phyloP scores from a whole-genome alignment of 2,329 filamentous ascomycete species.

The Escovopsis sp. region DNA sequence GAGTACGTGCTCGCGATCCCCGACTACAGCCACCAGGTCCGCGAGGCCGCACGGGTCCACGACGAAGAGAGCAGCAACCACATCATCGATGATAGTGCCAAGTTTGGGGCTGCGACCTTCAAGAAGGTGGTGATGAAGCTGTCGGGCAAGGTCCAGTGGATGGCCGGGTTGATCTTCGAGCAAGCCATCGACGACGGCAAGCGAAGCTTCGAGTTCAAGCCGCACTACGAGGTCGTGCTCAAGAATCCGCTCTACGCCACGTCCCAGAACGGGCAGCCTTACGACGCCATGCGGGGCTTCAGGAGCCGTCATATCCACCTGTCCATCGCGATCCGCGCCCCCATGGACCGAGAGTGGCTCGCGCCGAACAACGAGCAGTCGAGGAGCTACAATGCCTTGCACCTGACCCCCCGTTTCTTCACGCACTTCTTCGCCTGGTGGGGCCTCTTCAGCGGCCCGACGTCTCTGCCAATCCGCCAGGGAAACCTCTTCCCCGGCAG shows the following conservation, averaged over 20 bases:
- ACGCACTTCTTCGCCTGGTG: slow-evolving; percentile 98
- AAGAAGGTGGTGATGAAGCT: slow-evolving; percentile 99
- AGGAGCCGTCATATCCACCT: slow-evolving; percentile 93
- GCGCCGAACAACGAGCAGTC: slow-evolving; percentile 61
- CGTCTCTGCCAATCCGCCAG: slow-evolving; percentile 89
- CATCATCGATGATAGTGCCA: slow-evolving; percentile 48
- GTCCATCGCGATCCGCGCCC: slow-evolving; percentile 80
- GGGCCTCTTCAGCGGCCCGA: slow-evolving; percentile 87
- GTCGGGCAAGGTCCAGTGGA: slow-evolving; percentile 88
- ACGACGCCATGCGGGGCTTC: slow-evolving; percentile 95
- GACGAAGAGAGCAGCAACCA: slow-evolving; percentile 39
- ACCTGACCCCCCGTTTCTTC: slow-evolving; percentile 89
- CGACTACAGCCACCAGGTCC: slow-evolving; percentile 79
- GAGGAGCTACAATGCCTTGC: slow-evolving; percentile 89
- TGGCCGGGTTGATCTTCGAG: slow-evolving; percentile 85
- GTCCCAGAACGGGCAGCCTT: slow-evolving; percentile 39
- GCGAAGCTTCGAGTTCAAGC: slow-evolving; percentile 76
- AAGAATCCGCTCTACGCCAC: slow-evolving; percentile 66
- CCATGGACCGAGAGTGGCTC: slow-evolving; percentile 75
- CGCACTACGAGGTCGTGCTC: slow-evolving; percentile 82
- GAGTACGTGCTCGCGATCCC: slow-evolving; percentile 91
- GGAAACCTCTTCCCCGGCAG: slow-evolving; percentile 80
- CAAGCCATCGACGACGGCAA: slow-evolving; percentile 56
- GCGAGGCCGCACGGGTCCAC: slow-evolving; percentile 39
- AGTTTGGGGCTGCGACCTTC: slow-evolving; percentile 73